Base-by-base conservation (phyloP, 2,329 filamentous ascomycete genomes). In the Podosphaera aphanis region DNA sequence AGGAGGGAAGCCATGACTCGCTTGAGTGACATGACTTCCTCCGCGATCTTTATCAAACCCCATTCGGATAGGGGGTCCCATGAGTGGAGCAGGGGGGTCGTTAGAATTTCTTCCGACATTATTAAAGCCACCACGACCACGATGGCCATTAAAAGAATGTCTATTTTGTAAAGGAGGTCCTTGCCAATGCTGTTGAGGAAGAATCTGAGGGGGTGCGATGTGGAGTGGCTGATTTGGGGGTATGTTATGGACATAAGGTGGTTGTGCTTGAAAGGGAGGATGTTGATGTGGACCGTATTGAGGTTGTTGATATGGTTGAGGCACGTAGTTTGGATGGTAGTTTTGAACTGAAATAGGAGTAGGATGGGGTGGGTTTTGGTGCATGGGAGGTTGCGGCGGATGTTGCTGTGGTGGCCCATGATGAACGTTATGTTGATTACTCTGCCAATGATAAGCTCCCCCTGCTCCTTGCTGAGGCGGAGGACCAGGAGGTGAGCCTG, bases 301-400 rank as follows among this genome's bases (percentile, higher is more conserved):
- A 41, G 60, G 60, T 31, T 61, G 61, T 47, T 67, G 59, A 48
- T 74, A 76, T 7, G 64, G 58, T 52, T 74, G 73, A 36, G 68
- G 67, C 35, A 70, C 66, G 55, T 73, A 76, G 57, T 70, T 73
- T 29, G 70, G 70, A 51, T 74, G 71, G 53, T 74, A 74, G 53
- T 70, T 71, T 49, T 67, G 63, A 27, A 68, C 60, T 43, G 70
- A 64, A 29, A 74, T 60, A 23, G 69, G 67, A 42, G 59, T n/a
- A n/a, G n/a, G n/a, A n/a, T n/a, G n/a, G n/a, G n/a, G n/a, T n/a
- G n/a, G n/a, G n/a, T n/a, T 56, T 48, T 60, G 61, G 46, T 55
- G 54, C 49, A 55, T 52, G 25, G 52, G 61, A 59, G 54, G 60
- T 59, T 47, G 55, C 21, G 54, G 55, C 27, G 49, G 47, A 27